phyloP scores from a whole-genome alignment of 2,329 filamentous ascomycete genomes.

The Allantophomopsis cytisporea region DNA sequence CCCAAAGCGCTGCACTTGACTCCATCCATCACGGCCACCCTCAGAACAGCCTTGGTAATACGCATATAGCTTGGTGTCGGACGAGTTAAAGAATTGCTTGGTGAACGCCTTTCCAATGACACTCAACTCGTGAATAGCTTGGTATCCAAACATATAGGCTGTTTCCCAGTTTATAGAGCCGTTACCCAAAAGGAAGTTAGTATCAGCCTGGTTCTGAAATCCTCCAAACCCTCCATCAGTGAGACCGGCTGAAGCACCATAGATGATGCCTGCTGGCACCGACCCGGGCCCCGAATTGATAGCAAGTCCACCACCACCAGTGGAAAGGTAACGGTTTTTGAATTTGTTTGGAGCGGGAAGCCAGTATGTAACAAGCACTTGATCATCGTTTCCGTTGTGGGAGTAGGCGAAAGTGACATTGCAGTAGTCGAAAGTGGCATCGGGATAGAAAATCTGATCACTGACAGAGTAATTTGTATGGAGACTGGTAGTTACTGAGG shows the following conservation, averaged over 20 bases:
- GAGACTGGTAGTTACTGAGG: conserved; percentile 21
- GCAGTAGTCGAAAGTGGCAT: conserved; percentile 24
- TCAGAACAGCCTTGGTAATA: conserved; percentile 37
- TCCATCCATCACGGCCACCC: conserved; percentile 34
- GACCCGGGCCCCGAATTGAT: conserved; percentile 22
- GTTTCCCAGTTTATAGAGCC: conserved; percentile 23
- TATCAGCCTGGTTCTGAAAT: conserved; percentile 25
- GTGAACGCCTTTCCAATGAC: conserved; percentile 28
- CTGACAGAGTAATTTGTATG: conserved; percentile 19
- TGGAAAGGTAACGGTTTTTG: conserved; percentile 29
- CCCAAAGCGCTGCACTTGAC: conserved; percentile 24
- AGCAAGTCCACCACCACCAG: conserved; percentile 30
- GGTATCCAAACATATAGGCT: conserved; percentile 24
- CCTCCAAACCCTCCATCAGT: conserved; percentile 36
- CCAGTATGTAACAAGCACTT: conserved; percentile 24
- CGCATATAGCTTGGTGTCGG: conserved; percentile 21
- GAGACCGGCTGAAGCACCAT: conserved; percentile 31
- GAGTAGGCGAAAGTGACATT: conserved; percentile 31
- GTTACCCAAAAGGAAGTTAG: conserved; percentile 22
- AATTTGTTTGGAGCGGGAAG: conserved; percentile 27
- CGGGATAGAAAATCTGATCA: conserved; percentile 15
- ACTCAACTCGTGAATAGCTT: conserved; percentile 21
- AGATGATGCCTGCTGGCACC: conserved; percentile 25
- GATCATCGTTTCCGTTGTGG: conserved; percentile 24
- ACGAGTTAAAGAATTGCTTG: conserved; percentile 24